Evolutionary conservation across 306 rosid species (phyloP).

Genomic region (Casuarina glauca): DNA sequence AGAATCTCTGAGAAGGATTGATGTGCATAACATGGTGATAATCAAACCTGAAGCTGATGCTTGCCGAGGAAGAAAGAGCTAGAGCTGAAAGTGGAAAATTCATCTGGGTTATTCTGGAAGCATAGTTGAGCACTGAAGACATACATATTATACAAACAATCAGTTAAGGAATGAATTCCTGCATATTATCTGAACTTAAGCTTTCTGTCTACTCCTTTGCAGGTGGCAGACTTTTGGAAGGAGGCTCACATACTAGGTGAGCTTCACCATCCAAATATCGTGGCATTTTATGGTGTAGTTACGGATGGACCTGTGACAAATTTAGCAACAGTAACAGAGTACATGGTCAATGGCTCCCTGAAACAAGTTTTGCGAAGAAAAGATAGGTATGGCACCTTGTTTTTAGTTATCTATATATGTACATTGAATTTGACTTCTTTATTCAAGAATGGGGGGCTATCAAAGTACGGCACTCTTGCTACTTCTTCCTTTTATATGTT

Average conservation of each 20-base stretch:
- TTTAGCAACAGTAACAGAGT: constrained; percentile 41
- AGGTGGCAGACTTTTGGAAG: constrained; percentile 39
- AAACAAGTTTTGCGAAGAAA: constrained; percentile 35
- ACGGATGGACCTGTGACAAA: constrained; percentile 30
- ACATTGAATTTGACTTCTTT: neutral
- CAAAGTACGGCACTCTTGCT: neutral
- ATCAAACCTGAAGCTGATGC: neutral
- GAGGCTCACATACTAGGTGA: constrained; percentile 32
- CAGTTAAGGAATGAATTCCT: neutral
- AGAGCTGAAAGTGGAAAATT: neutral
- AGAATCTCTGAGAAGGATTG: neutral
- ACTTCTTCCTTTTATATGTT: neutral
- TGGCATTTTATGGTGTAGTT: constrained; percentile 36
- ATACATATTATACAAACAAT: neutral
- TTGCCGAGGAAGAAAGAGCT: neutral
- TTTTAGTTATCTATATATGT: too few relatives aligned
- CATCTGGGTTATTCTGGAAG: neutral
- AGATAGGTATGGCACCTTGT: constrained; percentile 25
- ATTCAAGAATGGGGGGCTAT: neutral
- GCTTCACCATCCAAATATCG: constrained; percentile 42
- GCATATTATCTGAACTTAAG: neutral
- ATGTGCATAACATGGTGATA: neutral
- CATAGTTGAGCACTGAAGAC: neutral
- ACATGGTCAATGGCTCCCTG: constrained; percentile 39
- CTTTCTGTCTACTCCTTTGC: constrained; percentile 8